Evolutionary conservation across 306 rosid species (phyloP), one percentile per base, ranked within the genome.

Genomic region (Psophocarpus tetragonolobus): DNA sequence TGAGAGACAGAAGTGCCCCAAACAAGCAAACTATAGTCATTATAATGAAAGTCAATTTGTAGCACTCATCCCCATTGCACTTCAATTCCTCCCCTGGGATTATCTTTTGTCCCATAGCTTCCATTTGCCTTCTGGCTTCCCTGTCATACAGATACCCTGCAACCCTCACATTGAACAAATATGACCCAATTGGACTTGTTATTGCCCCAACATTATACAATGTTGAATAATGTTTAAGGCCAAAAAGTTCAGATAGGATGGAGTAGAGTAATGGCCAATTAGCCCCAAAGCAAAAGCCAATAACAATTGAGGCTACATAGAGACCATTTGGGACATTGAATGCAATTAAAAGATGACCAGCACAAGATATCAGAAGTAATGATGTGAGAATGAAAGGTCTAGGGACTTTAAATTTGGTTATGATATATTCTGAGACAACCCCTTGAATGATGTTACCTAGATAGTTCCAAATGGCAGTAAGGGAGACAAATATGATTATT

Each of bases 221-320:
- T 9, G 95, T 91, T 0, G 98, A 84, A 70, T 87, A 93, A 80
- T 87, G 86, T 35, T 86, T 91, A 0, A 93, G 83, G 0, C 97
- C 98, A 69, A 93, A 93, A 15, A 91, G 79, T 78, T 93, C 98
- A 17, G 98, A 91, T 3, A 90, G 83, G 17, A 87, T 91, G 44
- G 97, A 84, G 36, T 84, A 88, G 12, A 93, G 87, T 21, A 91
- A 3, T 4, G 92, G 97, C 95, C 93, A 91, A 1, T 83, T 91
- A 2, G 98, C 98, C 0, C 97, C 98, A 51, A 88, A 93, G 57
- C 90, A 84, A 30, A 90, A 88, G 9, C 98, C 98, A 39, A 87
- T 84, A 3, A 91, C 80, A 2, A 89, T 3, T 0, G 97, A 91
- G 11, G 93, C 93, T n/a, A 63, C 42, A 38, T 89, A 89, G 18